Conservation (phyloP, 208 protist genomes). For the Zelonia costaricensis region DNA sequence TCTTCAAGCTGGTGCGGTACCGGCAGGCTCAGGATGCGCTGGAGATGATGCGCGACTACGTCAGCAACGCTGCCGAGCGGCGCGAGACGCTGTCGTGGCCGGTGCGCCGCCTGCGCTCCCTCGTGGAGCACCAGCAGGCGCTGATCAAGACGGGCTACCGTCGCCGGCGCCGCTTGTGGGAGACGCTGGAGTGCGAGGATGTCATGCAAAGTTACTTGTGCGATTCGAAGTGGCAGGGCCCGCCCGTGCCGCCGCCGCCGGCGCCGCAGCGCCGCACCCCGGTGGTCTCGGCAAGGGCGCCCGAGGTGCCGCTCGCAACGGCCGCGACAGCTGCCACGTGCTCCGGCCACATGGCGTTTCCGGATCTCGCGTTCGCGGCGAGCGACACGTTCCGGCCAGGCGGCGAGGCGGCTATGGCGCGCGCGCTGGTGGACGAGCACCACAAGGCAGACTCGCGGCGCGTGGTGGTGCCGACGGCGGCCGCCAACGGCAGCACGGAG, state of each 20-base stretch:
- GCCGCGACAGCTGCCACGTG: too few relatives aligned
- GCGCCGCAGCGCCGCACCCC: background rate
- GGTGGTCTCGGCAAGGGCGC: too few relatives aligned
- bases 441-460: constrained; percentile 12
- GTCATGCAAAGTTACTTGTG: constrained; percentile 13
- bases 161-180: constrained; percentile 31
- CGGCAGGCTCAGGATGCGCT: constrained; percentile 35
- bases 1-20: constrained; percentile 50
- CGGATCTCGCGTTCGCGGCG: background rate
- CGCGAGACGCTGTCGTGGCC: constrained; percentile 30
- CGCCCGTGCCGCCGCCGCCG: constrained; percentile 1
- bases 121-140: constrained; percentile 25
- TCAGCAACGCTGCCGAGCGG: constrained; percentile 1
- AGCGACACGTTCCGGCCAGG: constrained; percentile 4
- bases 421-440: constrained; percentile 24
- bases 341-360: background rate
- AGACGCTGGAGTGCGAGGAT: constrained; percentile 42
- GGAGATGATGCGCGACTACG: constrained; percentile 20
- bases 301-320: too few relatives aligned
- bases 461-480: background rate
- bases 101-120: constrained; percentile 22
- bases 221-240: constrained; percentile 1
- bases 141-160: constrained; percentile 43
- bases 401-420: constrained; percentile 18
- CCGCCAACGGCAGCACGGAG: constrained; percentile 13